Evolutionary conservation across 768 basidiomycete species (phyloP), one percentile per base, ranked within the genome.

Genomic region (Serendipita sp.): DNA sequence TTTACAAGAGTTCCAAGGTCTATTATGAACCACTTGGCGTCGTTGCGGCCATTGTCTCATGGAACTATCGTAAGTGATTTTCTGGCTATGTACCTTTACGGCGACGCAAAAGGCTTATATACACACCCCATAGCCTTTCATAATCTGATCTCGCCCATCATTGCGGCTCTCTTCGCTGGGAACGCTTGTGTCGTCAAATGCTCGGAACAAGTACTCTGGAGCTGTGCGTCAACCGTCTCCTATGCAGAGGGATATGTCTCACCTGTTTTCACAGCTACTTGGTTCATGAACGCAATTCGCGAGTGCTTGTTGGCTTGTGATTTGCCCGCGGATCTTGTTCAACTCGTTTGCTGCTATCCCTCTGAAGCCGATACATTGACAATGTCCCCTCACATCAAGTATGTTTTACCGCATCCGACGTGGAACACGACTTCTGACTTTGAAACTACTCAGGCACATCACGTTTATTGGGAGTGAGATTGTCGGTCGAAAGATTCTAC

Each of bases 191-290:
- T 97, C 3, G 75, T 98, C 42, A 98, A 98, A 72, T 94, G 90
- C 68, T 91, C 88, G 3, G 91, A 94, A 69, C 79, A 90, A 63
- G 95, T 97, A 41, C 79, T 90, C 13, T 99, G 95, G 94, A 91
- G 89, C 1, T 58, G 53, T 58, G 28, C 11, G 53, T n/a, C 53
- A 9, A 7, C n/a, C 45, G 11, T 50, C 17, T 7, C n/a, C n/a
- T 7, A 28, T 20, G 85, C 89, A 0, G 77, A 71, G 20, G 90
- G 84, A 84, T 20, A n/a, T 38, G 9, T 44, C n/a, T 61, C 11
- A 61, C 13, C 42, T 24, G 16, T 41, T 41, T 44, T 61, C 42
- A 42, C 41, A 22, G 60, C 58, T n/a, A 61, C 66, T 38, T 71
- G 72, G 66, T 95, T 89, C 67, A 78, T 94, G 11, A 82, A 82